Evolutionary conservation across 495 filamentous ascomycete genomes (phyloP).

Genomic region (Aspergillus ellipticus): DNA sequence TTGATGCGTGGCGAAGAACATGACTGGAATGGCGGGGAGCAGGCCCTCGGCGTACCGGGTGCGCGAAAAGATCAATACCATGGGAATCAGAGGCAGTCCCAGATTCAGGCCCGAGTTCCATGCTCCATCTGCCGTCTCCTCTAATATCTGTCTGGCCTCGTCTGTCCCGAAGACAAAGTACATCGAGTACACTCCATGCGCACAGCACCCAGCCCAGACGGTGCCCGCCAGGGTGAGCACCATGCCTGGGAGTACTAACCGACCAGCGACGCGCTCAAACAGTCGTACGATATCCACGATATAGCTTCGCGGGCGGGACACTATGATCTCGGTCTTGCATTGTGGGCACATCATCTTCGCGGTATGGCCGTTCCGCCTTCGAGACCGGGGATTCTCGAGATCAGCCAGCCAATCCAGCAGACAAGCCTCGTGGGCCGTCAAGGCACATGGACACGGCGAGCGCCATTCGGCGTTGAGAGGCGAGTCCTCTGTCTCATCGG

Average conservation of each 20-base stretch:
- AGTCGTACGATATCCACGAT: slow-evolving; percentile 57
- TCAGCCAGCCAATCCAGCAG: slow-evolving; percentile 88
- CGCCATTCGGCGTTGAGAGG: slow-evolving; percentile 70
- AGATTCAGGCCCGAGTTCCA: slow-evolving; percentile 45
- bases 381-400: slow-evolving; percentile 59
- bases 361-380: slow-evolving; percentile 41
- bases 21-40: slow-evolving; percentile 58
- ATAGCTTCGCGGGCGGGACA: slow-evolving; percentile 67
- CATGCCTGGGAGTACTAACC: slow-evolving; percentile 56
- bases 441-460: slow-evolving; percentile 79
- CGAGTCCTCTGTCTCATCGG: slow-evolving; percentile 74
- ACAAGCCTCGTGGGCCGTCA: slow-evolving; percentile 88
- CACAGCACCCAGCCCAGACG: slow-evolving; percentile 51
- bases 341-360: slow-evolving; percentile 75
- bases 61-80: slow-evolving; percentile 56
- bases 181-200: slow-evolving; percentile 58
- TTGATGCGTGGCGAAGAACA: slow-evolving; percentile 54
- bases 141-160: slow-evolving; percentile 51
- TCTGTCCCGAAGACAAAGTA: slow-evolving; percentile 60
- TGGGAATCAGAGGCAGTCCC: slow-evolving; percentile 60
- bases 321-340: slow-evolving; percentile 75
- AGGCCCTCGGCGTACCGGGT: slow-evolving; percentile 56
- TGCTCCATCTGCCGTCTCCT: slow-evolving; percentile 32
- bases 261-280: slow-evolving; percentile 51
- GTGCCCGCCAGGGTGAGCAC: slow-evolving; percentile 52